Evolutionary conservation across 169 alveolate genomes (phyloP).

Genomic region (Neospora caninum): DNA sequence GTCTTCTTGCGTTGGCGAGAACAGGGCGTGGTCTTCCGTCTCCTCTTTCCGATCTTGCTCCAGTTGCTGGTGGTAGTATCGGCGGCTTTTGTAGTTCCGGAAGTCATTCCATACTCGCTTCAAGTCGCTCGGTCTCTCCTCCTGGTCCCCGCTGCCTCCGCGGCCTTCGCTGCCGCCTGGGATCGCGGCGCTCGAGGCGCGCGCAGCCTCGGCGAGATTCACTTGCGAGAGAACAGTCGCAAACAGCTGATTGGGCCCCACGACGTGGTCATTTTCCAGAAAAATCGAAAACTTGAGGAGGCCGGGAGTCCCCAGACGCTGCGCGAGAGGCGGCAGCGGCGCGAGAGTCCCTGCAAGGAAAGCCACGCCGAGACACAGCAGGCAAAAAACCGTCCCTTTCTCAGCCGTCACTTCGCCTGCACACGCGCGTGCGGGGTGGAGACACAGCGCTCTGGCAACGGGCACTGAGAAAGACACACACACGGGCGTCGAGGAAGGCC

Average conservation of each 20-base stretch:
- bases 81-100: neutral
- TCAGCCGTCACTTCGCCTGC: no score
- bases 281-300: neutral
- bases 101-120: neutral
- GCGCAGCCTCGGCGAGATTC: neutral
- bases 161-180: neutral
- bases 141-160: neutral
- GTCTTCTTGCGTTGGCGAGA: neutral
- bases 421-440: no score
- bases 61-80: neutral
- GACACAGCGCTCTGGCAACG: no score
- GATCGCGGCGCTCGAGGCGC: neutral
- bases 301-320: neutral
- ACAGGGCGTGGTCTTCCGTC: neutral
- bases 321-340: neutral
- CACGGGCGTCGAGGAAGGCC: no score
- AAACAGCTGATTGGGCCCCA: neutral
- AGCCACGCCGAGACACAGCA: neutral
- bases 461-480: no score
- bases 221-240: neutral
- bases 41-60: neutral
- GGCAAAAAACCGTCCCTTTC: no score
- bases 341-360: neutral
- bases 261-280: conserved; percentile 10
- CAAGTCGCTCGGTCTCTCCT: neutral